These are phyloP conservation scores for Cercis canadensis DNA, from an alignment of 306 rosid species.

Conservation along the genomic window DNA sequence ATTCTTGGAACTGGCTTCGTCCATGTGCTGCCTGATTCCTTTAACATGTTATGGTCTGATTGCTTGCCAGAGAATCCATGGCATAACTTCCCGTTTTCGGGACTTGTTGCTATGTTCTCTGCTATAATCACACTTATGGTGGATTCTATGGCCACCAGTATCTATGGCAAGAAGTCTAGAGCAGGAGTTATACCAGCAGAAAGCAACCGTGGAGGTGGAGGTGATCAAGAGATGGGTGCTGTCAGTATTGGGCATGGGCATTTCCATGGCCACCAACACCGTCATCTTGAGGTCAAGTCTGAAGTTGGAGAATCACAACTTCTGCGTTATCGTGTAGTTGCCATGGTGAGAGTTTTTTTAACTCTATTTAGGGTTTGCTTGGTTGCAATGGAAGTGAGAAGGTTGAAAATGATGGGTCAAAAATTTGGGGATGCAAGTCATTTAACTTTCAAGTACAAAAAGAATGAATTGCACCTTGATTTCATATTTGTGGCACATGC, in stretches of 20 bases:
- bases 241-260: slow-evolving; percentile 45
- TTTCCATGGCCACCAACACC: slow-evolving; percentile 49
- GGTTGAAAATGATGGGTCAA: too few species aligned
- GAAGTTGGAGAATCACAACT: slow-evolving; percentile 36
- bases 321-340: slow-evolving; percentile 69
- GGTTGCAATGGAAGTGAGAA: too few species aligned
- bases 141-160: slow-evolving; percentile 71
- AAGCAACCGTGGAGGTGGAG: not conserved
- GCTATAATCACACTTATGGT: slow-evolving; percentile 69
- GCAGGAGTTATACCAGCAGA: slow-evolving; percentile 38
- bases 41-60: slow-evolving; percentile 57
- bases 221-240: slow-evolving; percentile 50
- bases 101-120: slow-evolving; percentile 74
- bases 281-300: slow-evolving; percentile 22
- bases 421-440: too few species aligned
- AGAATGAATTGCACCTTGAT: too few species aligned
- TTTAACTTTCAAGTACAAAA: too few species aligned
- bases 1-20: slow-evolving; percentile 75
- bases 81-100: slow-evolving; percentile 74
- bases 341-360: slow-evolving; percentile 52
- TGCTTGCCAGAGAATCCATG: slow-evolving; percentile 71
- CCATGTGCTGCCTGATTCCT: slow-evolving; percentile 82
- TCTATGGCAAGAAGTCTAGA: slow-evolving; percentile 40
- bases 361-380: too few species aligned
- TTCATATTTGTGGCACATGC: too few species aligned